Base-by-base conservation (phyloP, 148 eudicot species). In the Nepenthes gracilis region DNA sequence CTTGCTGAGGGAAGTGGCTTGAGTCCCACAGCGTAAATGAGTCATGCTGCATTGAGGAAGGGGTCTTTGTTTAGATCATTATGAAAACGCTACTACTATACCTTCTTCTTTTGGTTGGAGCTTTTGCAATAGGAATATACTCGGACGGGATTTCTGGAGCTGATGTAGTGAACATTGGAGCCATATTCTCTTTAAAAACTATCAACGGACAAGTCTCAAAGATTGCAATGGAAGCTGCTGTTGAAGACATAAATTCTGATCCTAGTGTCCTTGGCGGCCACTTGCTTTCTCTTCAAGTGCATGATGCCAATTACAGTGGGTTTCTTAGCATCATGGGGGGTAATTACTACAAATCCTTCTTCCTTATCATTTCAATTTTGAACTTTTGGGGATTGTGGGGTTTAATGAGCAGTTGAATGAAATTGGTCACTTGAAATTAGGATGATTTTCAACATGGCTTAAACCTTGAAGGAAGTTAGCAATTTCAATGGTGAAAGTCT, bases 251-350 rank as follows among this genome's bases (percentile, higher is more conserved):
- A 2, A 86, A 86, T 55, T 75, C 84, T 43, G 74, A 75, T 68
- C 68, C 80, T 38, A 68, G n/a, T 33, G 12, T 83, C 67, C 84
- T 86, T 43, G 65, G 55, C 34, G 94, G 88, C 13, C 75, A 74
- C 53, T 69, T 53, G 64, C 75, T 86, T 52, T 67, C 75, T 55
- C 63, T 86, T 13, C 59, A 64, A 0, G 62, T 77, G 35, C 78
- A 69, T 56, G 83, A 86, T 63, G 56, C 83, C 38, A 76, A 83
- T 36, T 77, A n/a, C 43, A 86, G 79, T 57, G 86, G 84, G 36
- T 86, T 86, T 56, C 62, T 79, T 37, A 72, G 84, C 70, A 77
- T 83, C 58, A 66, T 81, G 74, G 84, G 81, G 52, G 88, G 94
- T 86, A 79, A 58, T 32, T 52, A 14, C 57, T 52, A 13, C 43